Conservation (phyloP, 225 moss, liverwort and hornwort species). For the Polytrichum formosum region DNA sequence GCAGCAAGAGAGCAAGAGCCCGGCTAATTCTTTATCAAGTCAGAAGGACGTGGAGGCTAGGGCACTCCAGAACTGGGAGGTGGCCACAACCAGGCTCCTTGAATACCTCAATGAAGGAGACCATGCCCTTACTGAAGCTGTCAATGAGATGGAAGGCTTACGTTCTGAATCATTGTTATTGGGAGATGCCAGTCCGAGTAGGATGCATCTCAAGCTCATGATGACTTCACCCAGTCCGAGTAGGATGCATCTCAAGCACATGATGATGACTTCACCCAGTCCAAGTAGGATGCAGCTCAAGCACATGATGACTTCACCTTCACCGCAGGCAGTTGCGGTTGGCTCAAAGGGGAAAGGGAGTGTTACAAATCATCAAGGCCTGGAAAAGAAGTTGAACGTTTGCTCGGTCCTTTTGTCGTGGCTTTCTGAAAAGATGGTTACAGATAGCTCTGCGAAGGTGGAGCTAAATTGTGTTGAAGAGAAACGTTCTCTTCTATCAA, state of each 20-base stretch:
- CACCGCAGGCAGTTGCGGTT: slow-evolving; percentile 1
- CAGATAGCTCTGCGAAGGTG: slow-evolving; percentile 20
- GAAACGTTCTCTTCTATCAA: slow-evolving; percentile 1
- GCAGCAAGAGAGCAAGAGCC: slow-evolving; percentile 32
- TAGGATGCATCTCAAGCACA: slow-evolving; percentile 21
- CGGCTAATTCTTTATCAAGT: slow-evolving; percentile 29
- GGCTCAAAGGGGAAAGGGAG: neutral
- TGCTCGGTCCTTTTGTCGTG: slow-evolving; percentile 50
- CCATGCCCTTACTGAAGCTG: slow-evolving; percentile 59
- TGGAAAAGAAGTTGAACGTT: slow-evolving; percentile 32
- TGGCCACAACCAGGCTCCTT: slow-evolving; percentile 45
- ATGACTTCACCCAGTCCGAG: slow-evolving; percentile 5
- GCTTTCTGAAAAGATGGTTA: slow-evolving; percentile 40
- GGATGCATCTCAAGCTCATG: slow-evolving; percentile 17
- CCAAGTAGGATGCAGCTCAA: slow-evolving; percentile 26
- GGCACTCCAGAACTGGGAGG: slow-evolving; percentile 40
- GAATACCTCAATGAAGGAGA: slow-evolving; percentile 69
- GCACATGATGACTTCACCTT: slow-evolving; percentile 1
- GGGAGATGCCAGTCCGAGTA: slow-evolving; percentile 6
- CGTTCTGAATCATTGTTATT: slow-evolving; percentile 32
- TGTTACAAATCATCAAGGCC: slow-evolving; percentile 5
- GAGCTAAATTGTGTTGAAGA: slow-evolving; percentile 21
- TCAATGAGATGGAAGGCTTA: slow-evolving; percentile 70
- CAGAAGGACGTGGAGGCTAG: slow-evolving; percentile 43
- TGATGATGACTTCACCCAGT: neutral